These are phyloP conservation scores for Lasiodiplodia sp. DNA, from an alignment of 2,329 filamentous ascomycete species.

Conservation along the genomic window DNA sequence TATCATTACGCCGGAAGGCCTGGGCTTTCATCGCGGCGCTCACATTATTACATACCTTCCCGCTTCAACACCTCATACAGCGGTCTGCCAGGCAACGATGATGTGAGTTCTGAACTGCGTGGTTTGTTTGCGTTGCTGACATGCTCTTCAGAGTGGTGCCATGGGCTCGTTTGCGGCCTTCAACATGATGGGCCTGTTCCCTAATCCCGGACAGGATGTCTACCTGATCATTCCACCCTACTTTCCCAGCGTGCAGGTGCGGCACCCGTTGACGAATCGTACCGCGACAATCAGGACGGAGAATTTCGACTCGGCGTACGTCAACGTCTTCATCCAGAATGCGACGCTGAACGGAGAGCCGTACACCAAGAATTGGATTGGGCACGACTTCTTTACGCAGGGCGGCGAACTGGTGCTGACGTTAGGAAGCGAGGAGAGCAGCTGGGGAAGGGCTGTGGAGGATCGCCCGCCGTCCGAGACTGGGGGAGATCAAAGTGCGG, in stretches of 20 bases:
- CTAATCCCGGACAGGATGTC: conserved; percentile 57
- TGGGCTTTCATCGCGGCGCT: conserved; percentile 49
- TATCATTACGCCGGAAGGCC: conserved; percentile 57
- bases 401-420: conserved; percentile 53
- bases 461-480: conserved; percentile 49
- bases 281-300: conserved; percentile 50
- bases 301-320: conserved; percentile 52
- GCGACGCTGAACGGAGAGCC: conserved; percentile 51
- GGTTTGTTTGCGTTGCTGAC: neutral
- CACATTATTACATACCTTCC: conserved; percentile 54
- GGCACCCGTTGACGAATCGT: conserved; percentile 49
- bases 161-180: conserved; percentile 56
- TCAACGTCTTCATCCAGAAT: conserved; percentile 54
- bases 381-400: conserved; percentile 54
- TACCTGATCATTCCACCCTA: conserved; percentile 58
- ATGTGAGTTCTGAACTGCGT: conserved; percentile 33
- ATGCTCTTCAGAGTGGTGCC: conserved; percentile 43
- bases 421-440: conserved; percentile 51
- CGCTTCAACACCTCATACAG: conserved; percentile 51
- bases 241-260: conserved; percentile 52
- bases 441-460: conserved; percentile 52
- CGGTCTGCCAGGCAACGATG: conserved; percentile 57
- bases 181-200: conserved; percentile 55
- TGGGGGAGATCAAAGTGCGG: neutral
- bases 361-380: conserved; percentile 55